Base-by-base conservation (phyloP, 805 yeast species). In the Schwanniomyces vanrijiae region DNA sequence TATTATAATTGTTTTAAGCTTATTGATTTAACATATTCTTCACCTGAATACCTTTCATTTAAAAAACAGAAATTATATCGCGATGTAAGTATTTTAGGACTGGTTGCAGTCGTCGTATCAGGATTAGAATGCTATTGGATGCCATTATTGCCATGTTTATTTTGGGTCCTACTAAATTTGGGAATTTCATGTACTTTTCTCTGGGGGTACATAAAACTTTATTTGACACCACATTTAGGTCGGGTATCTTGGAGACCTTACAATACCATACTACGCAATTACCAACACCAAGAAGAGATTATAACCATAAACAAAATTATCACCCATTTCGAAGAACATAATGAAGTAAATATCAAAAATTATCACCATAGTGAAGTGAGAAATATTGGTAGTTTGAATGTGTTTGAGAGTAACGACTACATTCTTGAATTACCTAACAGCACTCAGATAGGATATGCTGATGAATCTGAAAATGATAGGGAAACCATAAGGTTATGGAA, bases 291-390 rank as follows among this genome's bases (percentile, higher is more conserved):
- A 8, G 62, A 64, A 9, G 77, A 72, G 48, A 51, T 71, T 6
- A 38, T 60, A 3, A 45, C 58, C 7, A 58, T 68, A 11, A 69
- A 70, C 49, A 60, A 62, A 43, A 62, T 73, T 21, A 59, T 74
- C 45, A 62, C 65, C 7, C 67, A 69, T 47, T 74, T 66, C 45
- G 78, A 75, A 51, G 78, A 75, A 56, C 60, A 64, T 48, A 66
- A 65, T 46, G 78, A 75, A 45, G 55, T 70, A 35, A 75, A 73
- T 45, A 57, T 71, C 11, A 57, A 62, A 31, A 74, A 74, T 48
- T 75, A 58, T 50, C 78, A 75, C 54, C 57, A 54, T 42, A 62
- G 68, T 37, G 50, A 60, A 40, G 67, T 66, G 1, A 48, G 70
- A 31, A 41, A 47, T 4, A 40, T 52, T 24, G 29, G 59, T 4